These are phyloP conservation scores for Rutidosis leptorrhynchoides DNA, from an alignment of 129 eudicot species.

Conservation along the genomic window DNA sequence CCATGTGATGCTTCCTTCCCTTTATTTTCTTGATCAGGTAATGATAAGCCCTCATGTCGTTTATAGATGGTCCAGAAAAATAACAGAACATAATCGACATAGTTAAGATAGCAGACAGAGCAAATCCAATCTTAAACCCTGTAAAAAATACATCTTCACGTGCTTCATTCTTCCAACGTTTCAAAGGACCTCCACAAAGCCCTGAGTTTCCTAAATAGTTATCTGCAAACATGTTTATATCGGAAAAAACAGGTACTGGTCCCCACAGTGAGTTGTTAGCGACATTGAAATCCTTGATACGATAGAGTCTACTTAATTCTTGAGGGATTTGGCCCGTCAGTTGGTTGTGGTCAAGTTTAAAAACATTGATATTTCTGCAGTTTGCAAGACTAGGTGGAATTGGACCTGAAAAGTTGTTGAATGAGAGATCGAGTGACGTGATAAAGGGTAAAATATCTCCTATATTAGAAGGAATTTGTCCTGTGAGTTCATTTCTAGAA, in stretches of 20 bases:
- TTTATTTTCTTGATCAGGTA: constrained; percentile 25
- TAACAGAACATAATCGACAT: constrained; percentile 26
- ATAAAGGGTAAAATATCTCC: not conserved
- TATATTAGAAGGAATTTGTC: not conserved
- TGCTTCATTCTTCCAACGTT: constrained; percentile 1
- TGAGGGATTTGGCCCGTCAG: not conserved
- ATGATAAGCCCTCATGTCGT: constrained; percentile 25
- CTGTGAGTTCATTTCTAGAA: not conserved
- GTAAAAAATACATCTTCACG: constrained; percentile 21
- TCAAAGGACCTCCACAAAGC: constrained; percentile 40
- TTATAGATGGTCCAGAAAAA: constrained; percentile 22
- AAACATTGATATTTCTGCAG: not conserved
- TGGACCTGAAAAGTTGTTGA: not conserved
- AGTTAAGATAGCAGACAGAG: constrained; percentile 19
- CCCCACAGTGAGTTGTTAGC: constrained; percentile 23
- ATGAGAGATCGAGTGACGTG: not conserved
- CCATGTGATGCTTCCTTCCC: constrained; percentile 13
- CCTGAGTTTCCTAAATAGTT: constrained; percentile 39
- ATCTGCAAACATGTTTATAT: not conserved
- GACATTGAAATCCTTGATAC: not conserved
- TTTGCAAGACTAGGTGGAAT: not conserved
- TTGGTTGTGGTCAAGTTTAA: not conserved
- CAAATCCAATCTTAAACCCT: constrained; percentile 18
- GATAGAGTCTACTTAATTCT: not conserved
- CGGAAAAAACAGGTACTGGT: not conserved